Percentiles rank a stretch among this genome's conserved stretches.
phyloP scores from a whole-genome alignment of 108 stramenopile species.

The Skeletonema menzelii region DNA sequence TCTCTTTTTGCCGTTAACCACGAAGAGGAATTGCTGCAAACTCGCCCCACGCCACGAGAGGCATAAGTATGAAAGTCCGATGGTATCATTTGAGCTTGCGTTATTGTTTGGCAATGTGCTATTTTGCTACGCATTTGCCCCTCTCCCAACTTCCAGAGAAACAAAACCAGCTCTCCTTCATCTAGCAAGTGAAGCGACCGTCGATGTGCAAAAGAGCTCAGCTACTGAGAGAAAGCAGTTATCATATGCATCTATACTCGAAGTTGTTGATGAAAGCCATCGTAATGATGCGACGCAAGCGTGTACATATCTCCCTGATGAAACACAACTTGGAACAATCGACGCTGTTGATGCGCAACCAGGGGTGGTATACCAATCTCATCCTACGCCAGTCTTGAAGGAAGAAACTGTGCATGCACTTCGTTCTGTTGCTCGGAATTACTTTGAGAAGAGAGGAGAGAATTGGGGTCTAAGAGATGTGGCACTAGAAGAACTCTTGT shows the following conservation, averaged over 20 bases:
- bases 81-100: neutral
- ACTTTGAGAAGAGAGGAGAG: slow-evolving; percentile 11
- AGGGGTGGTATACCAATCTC: slow-evolving; percentile 6
- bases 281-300: slow-evolving; percentile 10
- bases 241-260: slow-evolving; percentile 33
- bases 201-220: neutral
- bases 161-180: neutral
- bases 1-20: neutral
- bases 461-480: slow-evolving; percentile 13
- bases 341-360: neutral
- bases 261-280: slow-evolving; percentile 35
- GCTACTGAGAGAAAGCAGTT: slow-evolving; percentile 9
- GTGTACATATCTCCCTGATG: slow-evolving; percentile 29
- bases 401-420: slow-evolving; percentile 20
- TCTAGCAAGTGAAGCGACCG: neutral
- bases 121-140: neutral
- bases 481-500: slow-evolving; percentile 24
- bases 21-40: neutral
- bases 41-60: neutral
- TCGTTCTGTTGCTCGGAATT: slow-evolving; percentile 24
- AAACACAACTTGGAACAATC: neutral
- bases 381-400: slow-evolving; percentile 14
- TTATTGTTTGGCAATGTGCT: neutral
- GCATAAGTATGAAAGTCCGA: neutral
- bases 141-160: neutral